phyloP scores from a whole-genome alignment of 2,329 filamentous ascomycete genomes.

The Xylariales sp. region DNA sequence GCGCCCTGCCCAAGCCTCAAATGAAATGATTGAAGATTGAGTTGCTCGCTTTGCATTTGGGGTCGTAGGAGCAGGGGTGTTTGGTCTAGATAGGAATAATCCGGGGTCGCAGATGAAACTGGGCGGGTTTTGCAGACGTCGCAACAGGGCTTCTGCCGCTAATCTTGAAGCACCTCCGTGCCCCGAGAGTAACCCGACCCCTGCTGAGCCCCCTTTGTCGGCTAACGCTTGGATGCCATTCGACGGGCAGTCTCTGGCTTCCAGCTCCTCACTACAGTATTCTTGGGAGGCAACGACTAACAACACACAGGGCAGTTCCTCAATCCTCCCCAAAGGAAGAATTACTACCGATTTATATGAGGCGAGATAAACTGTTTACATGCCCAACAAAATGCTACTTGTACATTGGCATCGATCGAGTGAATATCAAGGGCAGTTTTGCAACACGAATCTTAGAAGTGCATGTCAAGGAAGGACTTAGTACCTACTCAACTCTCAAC shows the following conservation, averaged over 20 bases:
- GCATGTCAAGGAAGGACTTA: not conserved
- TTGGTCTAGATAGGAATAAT: constrained; percentile 5
- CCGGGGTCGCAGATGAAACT: constrained; percentile 44
- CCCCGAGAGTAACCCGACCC: constrained; percentile 30
- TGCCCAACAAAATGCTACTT: not conserved
- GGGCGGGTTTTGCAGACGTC: constrained; percentile 47
- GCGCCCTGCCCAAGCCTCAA: constrained; percentile 17
- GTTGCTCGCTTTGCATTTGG: constrained; percentile 19
- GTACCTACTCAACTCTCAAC: not conserved
- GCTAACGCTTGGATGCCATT: constrained; percentile 37
- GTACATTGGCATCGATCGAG: not conserved
- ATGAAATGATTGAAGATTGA: not conserved
- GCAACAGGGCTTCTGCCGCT: constrained; percentile 39
- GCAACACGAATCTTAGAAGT: not conserved
- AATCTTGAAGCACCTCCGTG: constrained; percentile 49
- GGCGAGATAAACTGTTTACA: not conserved
- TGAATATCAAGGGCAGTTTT: not conserved
- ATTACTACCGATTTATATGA: not conserved
- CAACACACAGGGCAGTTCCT: not conserved
- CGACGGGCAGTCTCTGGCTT: not conserved
- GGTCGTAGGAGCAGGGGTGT: not conserved
- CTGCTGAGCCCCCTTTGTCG: constrained; percentile 40
- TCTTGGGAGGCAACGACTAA: not conserved
- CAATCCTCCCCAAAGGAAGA: not conserved
- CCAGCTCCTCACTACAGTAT: not conserved